Conservation (phyloP, 73 alveolate genomes). For the Paramecium biaurelia region DNA sequence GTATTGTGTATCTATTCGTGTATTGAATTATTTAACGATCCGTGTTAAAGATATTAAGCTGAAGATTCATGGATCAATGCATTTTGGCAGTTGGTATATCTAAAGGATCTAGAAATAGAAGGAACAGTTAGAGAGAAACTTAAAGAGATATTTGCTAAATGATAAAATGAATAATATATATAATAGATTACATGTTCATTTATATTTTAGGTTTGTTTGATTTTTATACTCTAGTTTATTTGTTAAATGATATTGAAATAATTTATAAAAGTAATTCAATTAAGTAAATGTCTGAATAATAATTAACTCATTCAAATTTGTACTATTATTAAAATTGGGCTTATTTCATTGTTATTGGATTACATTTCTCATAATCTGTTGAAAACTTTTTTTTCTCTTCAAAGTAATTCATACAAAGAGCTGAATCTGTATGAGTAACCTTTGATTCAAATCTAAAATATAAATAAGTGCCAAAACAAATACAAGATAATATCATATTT, state of each 20-base stretch:
- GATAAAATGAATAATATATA: background rate
- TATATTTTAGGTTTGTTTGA: background rate
- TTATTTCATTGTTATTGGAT: background rate
- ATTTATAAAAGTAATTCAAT: background rate
- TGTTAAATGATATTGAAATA: background rate
- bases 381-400: background rate
- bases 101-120: slow-evolving; percentile 45
- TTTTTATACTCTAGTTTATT: background rate
- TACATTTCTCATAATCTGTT: slow-evolving; percentile 39
- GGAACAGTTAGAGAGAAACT: slow-evolving; percentile 53
- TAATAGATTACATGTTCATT: background rate
- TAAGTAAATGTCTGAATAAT: background rate
- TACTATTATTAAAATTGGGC: background rate
- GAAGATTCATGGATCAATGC: slow-evolving; percentile 56
- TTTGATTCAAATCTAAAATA: background rate
- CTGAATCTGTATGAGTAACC: background rate
- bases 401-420: background rate
- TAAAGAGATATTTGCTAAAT: slow-evolving; percentile 26
- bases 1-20: background rate
- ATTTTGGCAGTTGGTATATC: slow-evolving; percentile 42
- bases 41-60: slow-evolving; percentile 38
- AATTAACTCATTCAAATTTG: background rate
- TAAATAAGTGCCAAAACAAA: background rate
- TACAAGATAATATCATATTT: background rate
- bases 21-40: slow-evolving; percentile 46